Conservation (phyloP, 306 rosid genomes). For the Sesbania bispinosa region DNA sequence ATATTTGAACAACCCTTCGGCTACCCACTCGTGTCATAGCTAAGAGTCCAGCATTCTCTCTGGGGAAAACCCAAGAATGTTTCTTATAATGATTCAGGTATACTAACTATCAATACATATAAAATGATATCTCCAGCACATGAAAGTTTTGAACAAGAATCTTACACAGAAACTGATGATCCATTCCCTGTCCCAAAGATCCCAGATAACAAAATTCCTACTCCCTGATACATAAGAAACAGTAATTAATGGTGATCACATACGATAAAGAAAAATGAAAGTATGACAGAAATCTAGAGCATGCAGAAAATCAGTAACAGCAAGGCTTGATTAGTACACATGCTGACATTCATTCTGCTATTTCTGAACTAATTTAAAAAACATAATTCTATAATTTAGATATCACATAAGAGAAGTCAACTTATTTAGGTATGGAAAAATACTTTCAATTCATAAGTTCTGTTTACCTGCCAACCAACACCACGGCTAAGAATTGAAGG, state of each 20-base stretch:
- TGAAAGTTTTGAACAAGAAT: slow-evolving; percentile 29
- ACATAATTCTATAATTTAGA: not conserved
- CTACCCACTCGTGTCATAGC: slow-evolving; percentile 93
- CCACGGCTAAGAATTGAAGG: slow-evolving; percentile 93
- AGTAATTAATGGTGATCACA: not conserved
- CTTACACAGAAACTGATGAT: slow-evolving; percentile 86
- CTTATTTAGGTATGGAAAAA: not conserved
- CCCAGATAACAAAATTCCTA: slow-evolving; percentile 76
- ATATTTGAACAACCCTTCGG: slow-evolving; percentile 91
- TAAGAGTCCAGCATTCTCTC: slow-evolving; percentile 88
- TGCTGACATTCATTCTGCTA: not conserved
- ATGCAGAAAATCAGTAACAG: not conserved
- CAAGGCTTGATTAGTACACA: not conserved
- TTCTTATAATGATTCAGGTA: not conserved
- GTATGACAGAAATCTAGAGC: not conserved
- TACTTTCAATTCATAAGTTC: not conserved
- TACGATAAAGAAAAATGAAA: not conserved
- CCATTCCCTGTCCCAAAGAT: slow-evolving; percentile 86
- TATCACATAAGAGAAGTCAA: not conserved
- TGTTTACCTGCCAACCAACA: slow-evolving; percentile 93
- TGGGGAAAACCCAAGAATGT: slow-evolving; percentile 21
- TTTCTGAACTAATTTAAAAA: not conserved
- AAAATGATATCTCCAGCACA: slow-evolving; percentile 13
- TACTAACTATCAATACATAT: not conserved
- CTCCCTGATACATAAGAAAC: slow-evolving; percentile 54